These are phyloP conservation scores for Cyberlindnera samutprakarnensis DNA, from an alignment of 805 yeast genomes.

Conservation along the genomic window DNA sequence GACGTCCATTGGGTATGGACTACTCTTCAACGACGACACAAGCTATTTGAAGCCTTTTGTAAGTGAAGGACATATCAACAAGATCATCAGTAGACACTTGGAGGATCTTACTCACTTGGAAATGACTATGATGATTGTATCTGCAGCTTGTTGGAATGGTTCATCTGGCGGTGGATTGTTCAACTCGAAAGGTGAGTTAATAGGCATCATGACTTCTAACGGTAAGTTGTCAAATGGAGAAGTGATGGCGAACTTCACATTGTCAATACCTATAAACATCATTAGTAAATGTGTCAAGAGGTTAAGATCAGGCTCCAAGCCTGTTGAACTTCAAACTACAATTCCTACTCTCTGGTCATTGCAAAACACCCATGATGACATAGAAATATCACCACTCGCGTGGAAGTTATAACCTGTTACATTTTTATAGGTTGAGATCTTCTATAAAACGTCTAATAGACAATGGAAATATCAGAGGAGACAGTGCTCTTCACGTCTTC, in stretches of 20 bases:
- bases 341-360: constrained; percentile 19
- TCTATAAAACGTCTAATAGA: too few relatives aligned
- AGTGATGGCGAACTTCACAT: constrained; percentile 21
- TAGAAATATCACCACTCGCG: constrained; percentile 1
- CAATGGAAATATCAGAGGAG: too few relatives aligned
- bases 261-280: constrained; percentile 20
- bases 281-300: constrained; percentile 17
- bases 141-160: constrained; percentile 25
- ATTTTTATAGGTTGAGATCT: too few relatives aligned
- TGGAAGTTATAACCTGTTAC: constrained; percentile 3
- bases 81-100: constrained; percentile 8
- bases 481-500: background rate
- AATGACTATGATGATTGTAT: constrained; percentile 15
- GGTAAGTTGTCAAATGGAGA: constrained; percentile 22
- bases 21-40: constrained; percentile 11
- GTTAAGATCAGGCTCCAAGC: constrained; percentile 6
- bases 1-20: constrained; percentile 21
- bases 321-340: constrained; percentile 9
- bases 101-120: constrained; percentile 5
- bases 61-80: constrained; percentile 17
- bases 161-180: constrained; percentile 25
- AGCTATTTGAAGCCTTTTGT: constrained; percentile 13
- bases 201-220: constrained; percentile 24
- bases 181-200: constrained; percentile 15
- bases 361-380: constrained; percentile 14